Conservation (phyloP, 1,284 basidiomycete genomes). For the Sphaerobolus stellatus region DNA sequence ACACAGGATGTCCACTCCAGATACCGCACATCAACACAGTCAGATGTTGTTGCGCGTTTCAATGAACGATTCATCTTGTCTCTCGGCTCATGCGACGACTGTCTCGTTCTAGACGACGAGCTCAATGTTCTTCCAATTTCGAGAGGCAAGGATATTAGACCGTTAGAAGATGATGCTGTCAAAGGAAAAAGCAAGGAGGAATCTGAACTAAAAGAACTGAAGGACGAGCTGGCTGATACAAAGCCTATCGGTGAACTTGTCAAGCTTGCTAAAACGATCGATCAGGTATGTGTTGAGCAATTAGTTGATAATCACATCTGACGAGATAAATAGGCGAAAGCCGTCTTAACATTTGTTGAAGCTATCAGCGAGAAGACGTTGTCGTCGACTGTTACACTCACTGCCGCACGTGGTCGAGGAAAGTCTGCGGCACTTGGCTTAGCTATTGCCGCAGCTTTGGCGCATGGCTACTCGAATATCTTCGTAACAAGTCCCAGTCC, state of each 20-base stretch:
- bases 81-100: conserved; percentile 86
- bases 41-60: conserved; percentile 90
- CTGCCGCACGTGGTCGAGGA: conserved; percentile 92
- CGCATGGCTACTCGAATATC: conserved; percentile 96
- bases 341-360: conserved; percentile 89
- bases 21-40: conserved; percentile 89
- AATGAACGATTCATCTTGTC: conserved; percentile 98
- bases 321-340: conserved; percentile 68
- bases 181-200: conserved; percentile 54
- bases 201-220: conserved; percentile 77
- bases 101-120: conserved; percentile 95
- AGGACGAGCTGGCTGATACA: conserved; percentile 78
- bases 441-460: conserved; percentile 90
- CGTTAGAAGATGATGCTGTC: conserved; percentile 54
- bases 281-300: conserved; percentile 57
- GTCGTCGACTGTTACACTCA: conserved; percentile 92
- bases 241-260: conserved; percentile 90
- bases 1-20: conserved; percentile 90
- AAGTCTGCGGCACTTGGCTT: conserved; percentile 96
- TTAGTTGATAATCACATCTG: background rate
- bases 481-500: conserved; percentile 98
- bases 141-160: conserved; percentile 89
- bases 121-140: conserved; percentile 97
- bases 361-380: conserved; percentile 91
- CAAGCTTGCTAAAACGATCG: conserved; percentile 89